phyloP scores from a whole-genome alignment of 768 basidiomycete genomes.

The Phylloporus sp. region DNA sequence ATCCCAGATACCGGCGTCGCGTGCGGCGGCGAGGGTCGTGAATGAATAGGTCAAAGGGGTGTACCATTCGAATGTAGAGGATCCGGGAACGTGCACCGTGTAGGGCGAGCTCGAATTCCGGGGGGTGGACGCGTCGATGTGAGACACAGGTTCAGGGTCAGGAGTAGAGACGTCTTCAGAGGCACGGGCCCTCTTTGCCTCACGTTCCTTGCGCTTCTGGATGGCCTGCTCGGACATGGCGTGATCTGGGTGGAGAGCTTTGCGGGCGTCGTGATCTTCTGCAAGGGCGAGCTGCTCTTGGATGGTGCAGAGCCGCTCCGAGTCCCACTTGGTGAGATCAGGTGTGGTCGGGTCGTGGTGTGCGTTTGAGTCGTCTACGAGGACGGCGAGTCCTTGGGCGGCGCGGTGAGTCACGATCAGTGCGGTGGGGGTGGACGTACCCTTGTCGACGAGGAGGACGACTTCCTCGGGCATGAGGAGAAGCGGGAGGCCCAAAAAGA shows the following conservation, averaged over 20 bases:
- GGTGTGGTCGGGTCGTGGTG: conserved; percentile 46
- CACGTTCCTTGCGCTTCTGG: conserved; percentile 69
- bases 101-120: conserved; percentile 30
- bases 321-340: conserved; percentile 53
- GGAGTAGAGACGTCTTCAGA: conserved; percentile 8
- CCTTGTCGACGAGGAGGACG: conserved; percentile 78
- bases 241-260: conserved; percentile 34
- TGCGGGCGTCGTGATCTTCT: conserved; percentile 48
- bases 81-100: conserved; percentile 62
- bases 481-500: conserved; percentile 90
- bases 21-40: conserved; percentile 56
- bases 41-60: conserved; percentile 40
- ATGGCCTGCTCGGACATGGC: conserved; percentile 61
- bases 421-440: conserved; percentile 36
- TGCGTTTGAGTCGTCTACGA: conserved; percentile 68
- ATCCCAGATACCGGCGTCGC: conserved; percentile 67
- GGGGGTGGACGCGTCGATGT: conserved; percentile 1
- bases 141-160: not conserved
- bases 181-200: conserved; percentile 38
- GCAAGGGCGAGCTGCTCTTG: conserved; percentile 46
- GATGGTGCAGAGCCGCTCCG: conserved; percentile 43
- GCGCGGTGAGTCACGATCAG: not conserved
- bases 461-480: conserved; percentile 90
- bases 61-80: conserved; percentile 68
- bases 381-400: conserved; percentile 61